Percentiles rank a stretch among this genome's conserved stretches.
Evolutionary conservation across 2,329 filamentous ascomycete genomes (phyloP).

Genomic region (Magnaporthiopsis incrustans): DNA sequence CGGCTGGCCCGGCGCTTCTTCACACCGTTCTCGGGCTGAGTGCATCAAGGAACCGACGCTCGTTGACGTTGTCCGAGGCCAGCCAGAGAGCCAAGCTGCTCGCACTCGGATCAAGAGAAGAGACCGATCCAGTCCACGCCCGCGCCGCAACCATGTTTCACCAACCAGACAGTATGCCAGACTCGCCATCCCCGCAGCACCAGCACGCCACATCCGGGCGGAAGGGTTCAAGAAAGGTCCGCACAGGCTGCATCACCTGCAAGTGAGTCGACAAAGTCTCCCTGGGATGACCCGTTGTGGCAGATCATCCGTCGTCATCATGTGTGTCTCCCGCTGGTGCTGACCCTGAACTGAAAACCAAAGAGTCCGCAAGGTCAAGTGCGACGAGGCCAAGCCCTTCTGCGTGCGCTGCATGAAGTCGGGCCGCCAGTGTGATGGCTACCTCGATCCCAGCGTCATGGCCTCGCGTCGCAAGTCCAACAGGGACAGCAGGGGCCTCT

Average conservation of each 20-base stretch:
- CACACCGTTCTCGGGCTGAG: neutral
- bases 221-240: constrained; percentile 37
- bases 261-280: constrained; percentile 31
- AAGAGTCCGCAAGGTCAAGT: constrained; percentile 49
- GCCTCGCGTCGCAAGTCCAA: constrained; percentile 16
- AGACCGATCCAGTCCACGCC: neutral
- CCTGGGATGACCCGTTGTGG: no score
- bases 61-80: neutral
- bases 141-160: neutral
- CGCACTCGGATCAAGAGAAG: neutral
- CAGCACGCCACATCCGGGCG: constrained; percentile 10
- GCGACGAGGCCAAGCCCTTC: constrained; percentile 44
- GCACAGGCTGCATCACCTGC: constrained; percentile 46
- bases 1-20: neutral
- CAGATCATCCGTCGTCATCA: neutral
- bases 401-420: constrained; percentile 47
- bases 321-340: neutral
- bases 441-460: constrained; percentile 23
- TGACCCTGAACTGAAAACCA: neutral
- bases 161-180: constrained; percentile 1
- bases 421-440: constrained; percentile 49
- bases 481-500: constrained; percentile 1
- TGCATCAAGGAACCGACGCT: neutral
- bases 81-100: neutral
- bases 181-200: neutral